phyloP scores from a whole-genome alignment of 495 filamentous ascomycete species.

The Terfezia boudieri region DNA sequence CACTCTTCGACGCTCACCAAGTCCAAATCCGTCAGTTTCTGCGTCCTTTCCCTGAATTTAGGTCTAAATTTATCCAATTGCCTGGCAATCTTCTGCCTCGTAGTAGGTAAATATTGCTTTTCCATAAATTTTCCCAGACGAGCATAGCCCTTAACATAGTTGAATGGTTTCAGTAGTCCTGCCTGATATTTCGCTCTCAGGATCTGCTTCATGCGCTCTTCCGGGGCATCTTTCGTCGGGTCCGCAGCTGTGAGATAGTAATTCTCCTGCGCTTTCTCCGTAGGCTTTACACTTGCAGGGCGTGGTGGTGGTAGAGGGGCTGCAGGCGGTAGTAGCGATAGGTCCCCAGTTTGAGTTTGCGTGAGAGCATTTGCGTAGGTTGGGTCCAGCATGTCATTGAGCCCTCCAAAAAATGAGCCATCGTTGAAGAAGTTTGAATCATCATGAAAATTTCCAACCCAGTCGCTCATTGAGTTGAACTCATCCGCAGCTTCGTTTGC shows the following conservation, averaged over 20 bases:
- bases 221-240: constrained; percentile 75
- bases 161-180: constrained; percentile 84
- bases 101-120: constrained; percentile 50
- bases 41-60: constrained; percentile 87
- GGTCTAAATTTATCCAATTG: constrained; percentile 84
- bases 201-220: constrained; percentile 87
- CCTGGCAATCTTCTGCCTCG: constrained; percentile 68
- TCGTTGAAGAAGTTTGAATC: constrained; percentile 27
- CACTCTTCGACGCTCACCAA: constrained; percentile 92
- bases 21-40: constrained; percentile 73
- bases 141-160: constrained; percentile 91
- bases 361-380: constrained; percentile 8
- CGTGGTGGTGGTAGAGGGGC: constrained; percentile 16
- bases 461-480: constrained; percentile 90
- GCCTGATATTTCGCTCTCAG: constrained; percentile 89
- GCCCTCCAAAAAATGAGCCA: not conserved
- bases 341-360: constrained; percentile 9
- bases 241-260: constrained; percentile 96
- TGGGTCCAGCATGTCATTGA: constrained; percentile 2
- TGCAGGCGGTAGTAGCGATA: constrained; percentile 1
- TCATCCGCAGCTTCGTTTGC: constrained; percentile 85
- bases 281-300: constrained; percentile 34
- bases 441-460: constrained; percentile 69
- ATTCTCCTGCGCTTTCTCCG: constrained; percentile 64
- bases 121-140: constrained; percentile 78